These are phyloP conservation scores for Jamesozyma spencerorum DNA, from an alignment of 805 yeast species.

Conservation along the genomic window DNA sequence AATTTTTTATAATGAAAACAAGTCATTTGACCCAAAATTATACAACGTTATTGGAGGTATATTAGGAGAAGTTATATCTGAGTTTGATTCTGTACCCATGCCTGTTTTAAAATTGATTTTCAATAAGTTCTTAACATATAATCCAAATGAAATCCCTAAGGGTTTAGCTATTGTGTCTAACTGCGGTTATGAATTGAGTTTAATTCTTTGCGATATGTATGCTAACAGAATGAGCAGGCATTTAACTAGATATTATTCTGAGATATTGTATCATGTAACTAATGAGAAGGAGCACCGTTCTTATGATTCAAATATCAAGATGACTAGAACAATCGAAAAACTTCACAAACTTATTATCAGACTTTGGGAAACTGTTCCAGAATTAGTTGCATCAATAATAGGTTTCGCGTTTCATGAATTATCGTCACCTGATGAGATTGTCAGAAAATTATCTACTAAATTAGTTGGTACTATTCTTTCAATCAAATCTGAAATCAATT, in stretches of 20 bases:
- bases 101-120: slow-evolving; percentile 53
- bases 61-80: slow-evolving; percentile 66
- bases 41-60: slow-evolving; percentile 60
- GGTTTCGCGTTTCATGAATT: slow-evolving; percentile 75
- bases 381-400: slow-evolving; percentile 58
- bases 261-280: slow-evolving; percentile 48
- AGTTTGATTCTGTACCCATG: slow-evolving; percentile 55
- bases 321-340: slow-evolving; percentile 40
- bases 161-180: slow-evolving; percentile 30
- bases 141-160: slow-evolving; percentile 21
- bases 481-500: slow-evolving; percentile 42
- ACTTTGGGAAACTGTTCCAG: slow-evolving; percentile 74
- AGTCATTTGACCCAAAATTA: slow-evolving; percentile 41
- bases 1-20: slow-evolving; percentile 45
- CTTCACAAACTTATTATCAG: slow-evolving; percentile 55
- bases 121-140: slow-evolving; percentile 45
- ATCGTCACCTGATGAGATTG: slow-evolving; percentile 54
- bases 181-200: slow-evolving; percentile 57
- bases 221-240: slow-evolving; percentile 66
- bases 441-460: slow-evolving; percentile 61
- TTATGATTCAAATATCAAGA: slow-evolving; percentile 10
- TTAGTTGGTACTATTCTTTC: slow-evolving; percentile 62
- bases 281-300: slow-evolving; percentile 16
- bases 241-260: slow-evolving; percentile 72
- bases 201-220: slow-evolving; percentile 59